Percentiles rank a stretch among this genome's conserved stretches.
These are phyloP conservation scores for Heterobasidion occidentale DNA, from an alignment of 1,284 basidiomycete species.

Conservation along the genomic window DNA sequence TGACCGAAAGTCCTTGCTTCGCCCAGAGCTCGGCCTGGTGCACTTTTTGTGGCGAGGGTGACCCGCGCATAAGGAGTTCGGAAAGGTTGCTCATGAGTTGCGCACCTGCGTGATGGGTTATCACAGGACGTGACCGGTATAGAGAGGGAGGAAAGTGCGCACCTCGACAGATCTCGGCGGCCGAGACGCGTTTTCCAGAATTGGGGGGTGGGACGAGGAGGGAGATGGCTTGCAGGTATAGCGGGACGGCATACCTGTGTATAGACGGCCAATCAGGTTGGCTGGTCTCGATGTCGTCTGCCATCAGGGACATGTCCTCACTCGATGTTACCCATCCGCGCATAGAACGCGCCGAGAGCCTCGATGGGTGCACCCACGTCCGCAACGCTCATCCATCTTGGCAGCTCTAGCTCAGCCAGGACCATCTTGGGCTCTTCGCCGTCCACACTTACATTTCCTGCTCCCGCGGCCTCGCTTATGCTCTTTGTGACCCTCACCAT, in stretches of 20 bases:
- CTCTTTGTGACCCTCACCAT: constrained; percentile 30
- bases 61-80: constrained; percentile 45
- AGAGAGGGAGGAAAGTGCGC: constrained; percentile 2
- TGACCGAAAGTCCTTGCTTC: constrained; percentile 41
- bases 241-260: constrained; percentile 53
- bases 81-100: constrained; percentile 65
- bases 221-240: constrained; percentile 60
- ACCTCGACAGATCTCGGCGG: constrained; percentile 59
- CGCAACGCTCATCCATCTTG: constrained; percentile 50
- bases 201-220: constrained; percentile 50
- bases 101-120: constrained; percentile 39
- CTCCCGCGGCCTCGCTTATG: constrained; percentile 13
- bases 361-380: constrained; percentile 68
- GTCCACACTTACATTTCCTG: constrained; percentile 8
- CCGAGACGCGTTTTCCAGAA: constrained; percentile 23
- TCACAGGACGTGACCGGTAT: not conserved
- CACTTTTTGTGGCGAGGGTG: constrained; percentile 36
- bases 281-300: not conserved
- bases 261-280: not conserved
- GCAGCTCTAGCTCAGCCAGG: constrained; percentile 48
- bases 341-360: constrained; percentile 58
- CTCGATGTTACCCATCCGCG: constrained; percentile 49
- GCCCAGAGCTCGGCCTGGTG: constrained; percentile 58
- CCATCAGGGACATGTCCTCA: constrained; percentile 26
- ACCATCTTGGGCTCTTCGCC: constrained; percentile 16